A percentile compares a stretch with the other conserved stretches of the same genome.
Conservation (phyloP, 805 yeast genomes). For the Starmerella powellii region DNA sequence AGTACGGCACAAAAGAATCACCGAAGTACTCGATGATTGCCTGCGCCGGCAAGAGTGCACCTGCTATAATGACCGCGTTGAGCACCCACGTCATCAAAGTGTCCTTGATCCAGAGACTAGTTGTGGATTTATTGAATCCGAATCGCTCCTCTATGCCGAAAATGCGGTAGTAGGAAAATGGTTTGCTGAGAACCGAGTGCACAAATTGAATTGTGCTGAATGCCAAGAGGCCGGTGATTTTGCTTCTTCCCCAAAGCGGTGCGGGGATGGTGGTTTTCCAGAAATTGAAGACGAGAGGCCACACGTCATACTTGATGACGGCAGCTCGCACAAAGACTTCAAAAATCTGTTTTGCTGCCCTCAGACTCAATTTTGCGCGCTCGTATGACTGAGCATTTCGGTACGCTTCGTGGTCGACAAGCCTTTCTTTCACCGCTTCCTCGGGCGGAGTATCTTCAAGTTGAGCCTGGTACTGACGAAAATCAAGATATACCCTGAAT, state of each 20-base stretch:
- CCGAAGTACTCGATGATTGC: conserved; percentile 72
- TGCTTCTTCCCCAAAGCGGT: conserved; percentile 32
- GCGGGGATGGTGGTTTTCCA: conserved; percentile 25
- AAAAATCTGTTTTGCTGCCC: conserved; percentile 42
- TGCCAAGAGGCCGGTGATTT: conserved; percentile 1
- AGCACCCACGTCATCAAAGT: conserved; percentile 47
- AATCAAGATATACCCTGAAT: conserved; percentile 61
- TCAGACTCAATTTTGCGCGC: conserved; percentile 61
- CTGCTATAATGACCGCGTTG: conserved; percentile 50
- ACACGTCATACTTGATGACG: conserved; percentile 46
- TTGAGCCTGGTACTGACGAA: conserved; percentile 50
- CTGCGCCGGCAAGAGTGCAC: conserved; percentile 60
- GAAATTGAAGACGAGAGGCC: conserved; percentile 50
- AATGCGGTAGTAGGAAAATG: conserved; percentile 59
- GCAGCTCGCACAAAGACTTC: conserved; percentile 45
- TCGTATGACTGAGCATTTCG: conserved; percentile 66
- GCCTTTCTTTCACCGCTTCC: conserved; percentile 54
- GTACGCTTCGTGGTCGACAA: conserved; percentile 61
- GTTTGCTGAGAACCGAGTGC: conserved; percentile 46
- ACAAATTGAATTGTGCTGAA: conserved; percentile 28
- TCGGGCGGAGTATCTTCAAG: conserved; percentile 36
- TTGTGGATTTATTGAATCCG: conserved; percentile 83
- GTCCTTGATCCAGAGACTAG: conserved; percentile 62
- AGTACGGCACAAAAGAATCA: conserved; percentile 65
- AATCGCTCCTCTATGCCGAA: conserved; percentile 82